These are phyloP conservation scores for Eimeria acervulina DNA, from an alignment of 169 alveolate genomes.

Conservation along the genomic window DNA sequence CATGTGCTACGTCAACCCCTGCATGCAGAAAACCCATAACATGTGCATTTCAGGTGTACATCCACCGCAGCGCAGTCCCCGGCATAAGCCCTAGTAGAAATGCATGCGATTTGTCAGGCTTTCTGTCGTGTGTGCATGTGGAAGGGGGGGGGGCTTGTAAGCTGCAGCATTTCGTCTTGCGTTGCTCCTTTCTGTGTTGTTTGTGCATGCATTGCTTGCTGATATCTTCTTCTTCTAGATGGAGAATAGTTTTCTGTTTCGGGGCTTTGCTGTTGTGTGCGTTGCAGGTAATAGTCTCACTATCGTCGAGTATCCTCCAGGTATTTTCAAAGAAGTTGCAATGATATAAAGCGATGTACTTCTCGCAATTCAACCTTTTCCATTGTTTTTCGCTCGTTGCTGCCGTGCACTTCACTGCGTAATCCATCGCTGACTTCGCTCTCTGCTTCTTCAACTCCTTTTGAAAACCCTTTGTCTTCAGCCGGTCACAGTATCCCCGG, in stretches of 20 bases:
- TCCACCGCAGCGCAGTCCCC: background rate
- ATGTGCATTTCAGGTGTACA: background rate
- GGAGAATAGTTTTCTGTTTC: too few relatives aligned
- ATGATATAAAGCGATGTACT: background rate
- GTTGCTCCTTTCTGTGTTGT: background rate
- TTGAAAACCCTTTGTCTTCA: background rate
- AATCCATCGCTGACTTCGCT: background rate
- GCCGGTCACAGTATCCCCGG: background rate
- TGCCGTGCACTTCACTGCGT: constrained; percentile 1
- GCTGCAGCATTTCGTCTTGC: background rate
- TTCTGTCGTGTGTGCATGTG: background rate
- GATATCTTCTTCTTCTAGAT: too few relatives aligned
- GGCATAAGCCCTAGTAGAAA: background rate
- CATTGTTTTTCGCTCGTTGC: background rate
- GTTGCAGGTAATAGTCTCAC: background rate
- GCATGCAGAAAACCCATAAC: background rate
- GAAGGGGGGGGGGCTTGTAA: background rate
- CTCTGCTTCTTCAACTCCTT: background rate
- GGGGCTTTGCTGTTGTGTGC: too few relatives aligned
- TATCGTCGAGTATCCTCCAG: background rate
- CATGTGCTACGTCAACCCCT: background rate
- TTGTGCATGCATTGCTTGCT: too few relatives aligned
- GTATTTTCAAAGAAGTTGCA: constrained; percentile 17
- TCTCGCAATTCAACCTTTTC: constrained; percentile 17
- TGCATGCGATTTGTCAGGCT: too few relatives aligned